A percentile compares a stretch with the other conserved stretches of the same genome.
phyloP scores from a whole-genome alignment of 176 grass and related monocot species.

The Lolium multiflorum region DNA sequence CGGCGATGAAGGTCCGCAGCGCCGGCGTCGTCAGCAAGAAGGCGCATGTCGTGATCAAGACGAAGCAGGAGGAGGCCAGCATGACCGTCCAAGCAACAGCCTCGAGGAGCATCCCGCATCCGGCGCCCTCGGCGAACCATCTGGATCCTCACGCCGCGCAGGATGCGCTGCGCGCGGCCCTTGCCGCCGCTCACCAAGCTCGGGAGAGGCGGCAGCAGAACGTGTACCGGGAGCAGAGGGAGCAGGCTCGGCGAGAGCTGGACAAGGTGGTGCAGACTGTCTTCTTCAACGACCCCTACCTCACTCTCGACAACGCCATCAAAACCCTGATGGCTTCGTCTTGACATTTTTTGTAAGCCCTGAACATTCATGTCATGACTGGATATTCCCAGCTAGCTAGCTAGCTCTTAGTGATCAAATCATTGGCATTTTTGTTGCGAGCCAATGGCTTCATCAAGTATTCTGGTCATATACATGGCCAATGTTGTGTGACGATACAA shows the following conservation, averaged over 20 bases:
- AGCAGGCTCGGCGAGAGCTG: slow-evolving; percentile 36
- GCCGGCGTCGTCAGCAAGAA: neutral
- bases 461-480: too few relatives aligned
- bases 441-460: too few relatives aligned
- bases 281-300: slow-evolving; percentile 46
- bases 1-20: neutral
- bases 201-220: neutral
- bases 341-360: too few relatives aligned
- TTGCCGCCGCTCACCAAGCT: neutral
- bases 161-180: neutral
- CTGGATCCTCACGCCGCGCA: neutral
- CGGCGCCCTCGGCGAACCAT: neutral
- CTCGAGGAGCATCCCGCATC: neutral
- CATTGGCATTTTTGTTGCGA: too few relatives aligned
- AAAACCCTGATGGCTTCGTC: too few relatives aligned
- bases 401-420: too few relatives aligned
- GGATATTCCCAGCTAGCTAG: too few relatives aligned
- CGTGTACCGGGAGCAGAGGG: neutral
- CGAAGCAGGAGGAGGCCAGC: neutral
- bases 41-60: neutral
- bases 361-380: neutral
- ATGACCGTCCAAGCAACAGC: neutral
- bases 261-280: slow-evolving; percentile 42
- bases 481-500: too few relatives aligned
- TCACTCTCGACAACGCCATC: too few relatives aligned